Conservation (phyloP, 768 basidiomycete species). For the Terana coerulea region DNA sequence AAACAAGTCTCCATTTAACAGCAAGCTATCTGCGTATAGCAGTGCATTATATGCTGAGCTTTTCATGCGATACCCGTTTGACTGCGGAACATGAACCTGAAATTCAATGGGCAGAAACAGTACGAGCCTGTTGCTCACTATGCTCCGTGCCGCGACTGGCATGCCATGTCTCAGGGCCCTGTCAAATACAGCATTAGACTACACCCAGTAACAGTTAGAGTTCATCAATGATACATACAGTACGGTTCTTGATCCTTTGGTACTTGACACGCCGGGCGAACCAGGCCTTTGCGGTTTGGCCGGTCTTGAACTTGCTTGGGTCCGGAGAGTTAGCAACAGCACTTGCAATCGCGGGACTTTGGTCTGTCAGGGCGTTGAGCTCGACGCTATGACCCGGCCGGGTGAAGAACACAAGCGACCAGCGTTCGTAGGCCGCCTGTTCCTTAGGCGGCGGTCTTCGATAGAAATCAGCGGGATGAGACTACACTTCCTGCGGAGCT, state of each 20-base stretch:
- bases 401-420: conserved; percentile 69
- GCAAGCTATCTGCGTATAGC: too few relatives aligned
- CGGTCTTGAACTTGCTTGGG: conserved; percentile 30
- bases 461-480: neutral
- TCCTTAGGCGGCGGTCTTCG: conserved; percentile 45
- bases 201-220: too few relatives aligned
- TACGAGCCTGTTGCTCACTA: neutral
- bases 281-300: conserved; percentile 38
- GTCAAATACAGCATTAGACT: too few relatives aligned
- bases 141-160: conserved; percentile 20
- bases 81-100: too few relatives aligned
- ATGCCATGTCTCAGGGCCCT: conserved; percentile 21
- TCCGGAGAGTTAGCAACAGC: conserved; percentile 34
- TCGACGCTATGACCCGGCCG: conserved; percentile 52
- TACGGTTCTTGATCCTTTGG: conserved; percentile 39
- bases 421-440: conserved; percentile 51
- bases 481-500: neutral
- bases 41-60: too few relatives aligned
- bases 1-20: too few relatives aligned
- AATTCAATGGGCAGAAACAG: neutral
- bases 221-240: too few relatives aligned
- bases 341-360: conserved; percentile 48
- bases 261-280: conserved; percentile 37
- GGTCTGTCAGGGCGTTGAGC: conserved; percentile 48
- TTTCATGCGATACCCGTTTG: too few relatives aligned